Percentiles rank a stretch among this genome's conserved stretches.
Conservation (phyloP, 306 rosid species). For the Arachis stenosperma region DNA sequence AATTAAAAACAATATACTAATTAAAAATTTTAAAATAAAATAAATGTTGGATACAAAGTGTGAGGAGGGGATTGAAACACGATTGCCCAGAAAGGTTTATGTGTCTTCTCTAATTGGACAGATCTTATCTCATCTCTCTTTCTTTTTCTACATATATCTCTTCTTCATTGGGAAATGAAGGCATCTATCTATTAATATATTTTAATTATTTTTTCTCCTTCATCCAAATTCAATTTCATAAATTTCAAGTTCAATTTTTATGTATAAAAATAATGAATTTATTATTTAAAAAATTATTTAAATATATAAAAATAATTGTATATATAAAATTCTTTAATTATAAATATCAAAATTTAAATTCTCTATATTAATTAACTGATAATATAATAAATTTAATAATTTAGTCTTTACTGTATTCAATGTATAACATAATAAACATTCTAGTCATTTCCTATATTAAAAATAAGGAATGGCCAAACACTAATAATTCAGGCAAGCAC, state of each 20-base stretch:
- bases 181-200: conserved; percentile 52
- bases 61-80: conserved; percentile 84
- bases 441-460: conserved; percentile 15
- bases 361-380: neutral
- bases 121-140: conserved; percentile 72
- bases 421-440: too few relatives aligned
- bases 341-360: too few relatives aligned
- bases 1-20: too few relatives aligned
- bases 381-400: neutral
- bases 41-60: conserved; percentile 39
- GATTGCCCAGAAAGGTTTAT: conserved; percentile 35
- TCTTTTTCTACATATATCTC: neutral
- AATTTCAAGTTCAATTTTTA: too few relatives aligned
- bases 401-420: too few relatives aligned
- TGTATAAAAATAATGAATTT: too few relatives aligned
- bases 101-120: conserved; percentile 61
- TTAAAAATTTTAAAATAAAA: too few relatives aligned
- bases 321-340: too few relatives aligned
- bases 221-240: too few relatives aligned
- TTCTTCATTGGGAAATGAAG: conserved; percentile 70
- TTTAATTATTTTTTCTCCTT: neutral
- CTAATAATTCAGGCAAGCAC: conserved; percentile 65
- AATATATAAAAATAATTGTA: too few relatives aligned
- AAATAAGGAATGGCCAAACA: conserved; percentile 62
- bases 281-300: too few relatives aligned